These are phyloP conservation scores for Neonectria neomacrospora DNA, from an alignment of 2,329 filamentous ascomycete species.

Conservation along the genomic window DNA sequence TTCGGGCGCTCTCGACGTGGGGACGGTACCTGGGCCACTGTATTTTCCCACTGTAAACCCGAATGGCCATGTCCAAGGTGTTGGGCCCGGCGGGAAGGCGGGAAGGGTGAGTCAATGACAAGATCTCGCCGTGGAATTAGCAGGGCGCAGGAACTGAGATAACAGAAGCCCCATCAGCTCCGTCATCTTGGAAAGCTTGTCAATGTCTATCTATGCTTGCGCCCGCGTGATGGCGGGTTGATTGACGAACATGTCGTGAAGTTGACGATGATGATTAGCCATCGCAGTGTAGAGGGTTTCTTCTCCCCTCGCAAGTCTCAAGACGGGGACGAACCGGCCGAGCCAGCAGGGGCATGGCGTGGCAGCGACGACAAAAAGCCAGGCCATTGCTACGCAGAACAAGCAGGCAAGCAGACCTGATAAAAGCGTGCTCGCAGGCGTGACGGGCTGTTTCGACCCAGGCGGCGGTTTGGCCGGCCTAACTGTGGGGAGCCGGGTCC, in stretches of 20 bases:
- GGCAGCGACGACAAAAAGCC: not conserved
- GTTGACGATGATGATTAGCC: conserved; percentile 18
- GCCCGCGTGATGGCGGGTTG: conserved; percentile 17
- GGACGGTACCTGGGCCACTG: conserved; percentile 8
- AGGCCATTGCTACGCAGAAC: not conserved
- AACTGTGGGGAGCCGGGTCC: conserved; percentile 61
- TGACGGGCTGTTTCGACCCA: conserved; percentile 51
- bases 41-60: conserved; percentile 16
- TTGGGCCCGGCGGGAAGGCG: not conserved
- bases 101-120: not conserved
- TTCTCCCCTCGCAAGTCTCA: not conserved
- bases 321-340: conserved; percentile 25
- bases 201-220: conserved; percentile 9
- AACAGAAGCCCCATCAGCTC: not conserved
- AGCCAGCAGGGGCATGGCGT: conserved; percentile 14
- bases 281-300: conserved; percentile 1
- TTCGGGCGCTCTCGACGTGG: conserved; percentile 22
- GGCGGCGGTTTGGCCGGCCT: conserved; percentile 67
- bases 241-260: conserved; percentile 5
- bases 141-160: not conserved
- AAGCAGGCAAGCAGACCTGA: conserved; percentile 16
- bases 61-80: not conserved
- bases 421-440: conserved; percentile 26
- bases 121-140: not conserved
- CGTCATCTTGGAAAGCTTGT: not conserved